Evolutionary conservation across 2,329 filamentous ascomycete genomes (phyloP), one percentile per base, ranked within the genome.

Genomic region (Fusarium coffeatum): DNA sequence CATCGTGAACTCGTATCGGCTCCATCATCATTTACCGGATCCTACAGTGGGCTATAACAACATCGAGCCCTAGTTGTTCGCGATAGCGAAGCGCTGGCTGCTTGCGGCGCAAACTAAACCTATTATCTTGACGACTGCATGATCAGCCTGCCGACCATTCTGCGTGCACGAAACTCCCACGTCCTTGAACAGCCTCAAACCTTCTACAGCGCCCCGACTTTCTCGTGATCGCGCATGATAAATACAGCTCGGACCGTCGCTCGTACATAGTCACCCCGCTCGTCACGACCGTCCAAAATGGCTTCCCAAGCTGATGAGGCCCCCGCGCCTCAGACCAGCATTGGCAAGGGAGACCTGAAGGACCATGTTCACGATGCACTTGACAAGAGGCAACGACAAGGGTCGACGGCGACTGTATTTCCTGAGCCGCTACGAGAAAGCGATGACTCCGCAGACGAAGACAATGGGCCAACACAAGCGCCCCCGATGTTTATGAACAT

Each of bases 401-500:
- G 81, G 34, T 74, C 77, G 18, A 77, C 75, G 12, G 68, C 81
- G 4, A 81, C 80, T 15, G 62, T 76, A 45, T 81, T 89, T 8
- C 87, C 87, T 15, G 86, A 88, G 25, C 83, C 83, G 20, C 78
- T 89, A 40, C 83, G 82, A 74, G 82, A 84, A 45, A 83, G 80
- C 67, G 85, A 86, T 62, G 81, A 81, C n/a, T 81, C 81, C 20
- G 80, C 78, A 32, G 85, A 86, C 47, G 83, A 87, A 71, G 83
- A 86, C 40, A 80, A 84, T 45, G 71, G 80, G 7, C 79, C 83
- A 4, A 78, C 74, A 11, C 82, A 84, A 59, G 81, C 80, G 40
- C 80, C 82, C 16, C 82, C 84, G 68, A 83, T 87, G 78, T 85
- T 87, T 62, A 83, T 88, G 80, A 93, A 94, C 76, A 93, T 97